Evolutionary conservation across 2,329 filamentous ascomycete species (phyloP).

Genomic region (Paecilomyces formosus): DNA sequence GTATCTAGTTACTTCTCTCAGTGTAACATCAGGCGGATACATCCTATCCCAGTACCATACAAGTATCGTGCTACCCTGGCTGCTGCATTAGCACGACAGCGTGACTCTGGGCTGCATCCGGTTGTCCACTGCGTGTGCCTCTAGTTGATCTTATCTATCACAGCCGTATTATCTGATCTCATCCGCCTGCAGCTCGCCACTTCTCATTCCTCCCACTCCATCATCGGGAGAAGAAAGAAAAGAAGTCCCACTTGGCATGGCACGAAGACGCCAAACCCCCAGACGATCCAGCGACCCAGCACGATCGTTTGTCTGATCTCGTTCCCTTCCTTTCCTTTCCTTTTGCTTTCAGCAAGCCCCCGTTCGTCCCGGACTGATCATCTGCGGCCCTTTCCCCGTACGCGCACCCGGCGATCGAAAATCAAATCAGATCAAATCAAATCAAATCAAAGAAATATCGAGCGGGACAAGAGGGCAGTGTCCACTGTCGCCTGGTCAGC

Average conservation of each 20-base stretch:
- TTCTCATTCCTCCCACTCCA: not conserved
- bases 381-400: not conserved
- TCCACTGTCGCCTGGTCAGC: too few relatives aligned
- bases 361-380: not conserved
- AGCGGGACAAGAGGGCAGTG: not conserved
- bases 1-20: too few relatives aligned
- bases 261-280: not conserved
- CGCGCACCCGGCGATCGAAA: not conserved
- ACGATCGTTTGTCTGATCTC: too few relatives aligned
- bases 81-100: not conserved
- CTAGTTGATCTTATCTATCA: conserved; percentile 16
- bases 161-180: conserved; percentile 12
- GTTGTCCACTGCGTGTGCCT: not conserved
- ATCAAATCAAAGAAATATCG: too few relatives aligned
- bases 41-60: too few relatives aligned
- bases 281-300: conserved; percentile 1
- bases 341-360: not conserved
- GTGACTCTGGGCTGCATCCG: not conserved
- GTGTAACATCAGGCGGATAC: too few relatives aligned
- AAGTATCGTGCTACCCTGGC: too few relatives aligned
- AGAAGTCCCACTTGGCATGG: not conserved
- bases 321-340: too few relatives aligned
- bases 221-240: not conserved
- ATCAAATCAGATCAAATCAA: too few relatives aligned
- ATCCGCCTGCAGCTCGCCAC: not conserved